phyloP scores from a whole-genome alignment of 257 asterid genomes.

The Solanum peruvianum region DNA sequence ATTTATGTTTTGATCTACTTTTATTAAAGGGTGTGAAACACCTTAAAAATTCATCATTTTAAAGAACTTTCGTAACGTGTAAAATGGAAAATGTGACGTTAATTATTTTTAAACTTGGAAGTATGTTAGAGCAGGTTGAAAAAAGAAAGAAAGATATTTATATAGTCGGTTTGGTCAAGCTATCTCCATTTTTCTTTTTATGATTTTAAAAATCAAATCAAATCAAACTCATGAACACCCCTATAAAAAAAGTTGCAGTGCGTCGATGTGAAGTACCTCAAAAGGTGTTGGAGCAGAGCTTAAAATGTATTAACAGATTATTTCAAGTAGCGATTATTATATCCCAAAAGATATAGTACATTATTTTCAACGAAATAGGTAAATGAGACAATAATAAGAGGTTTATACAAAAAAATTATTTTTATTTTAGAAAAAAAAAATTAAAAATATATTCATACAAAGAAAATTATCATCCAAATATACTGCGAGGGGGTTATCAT shows the following conservation, averaged over 20 bases:
- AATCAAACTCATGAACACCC: neutral
- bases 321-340: neutral
- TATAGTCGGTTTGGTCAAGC: too few relatives aligned
- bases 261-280: neutral
- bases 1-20: too few relatives aligned
- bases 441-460: neutral
- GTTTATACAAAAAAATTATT: too few relatives aligned
- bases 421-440: neutral
- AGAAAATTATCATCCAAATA: neutral
- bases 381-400: neutral
- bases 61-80: too few relatives aligned
- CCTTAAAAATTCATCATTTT: too few relatives aligned
- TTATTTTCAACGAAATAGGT: neutral
- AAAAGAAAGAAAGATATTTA: neutral
- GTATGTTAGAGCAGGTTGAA: neutral
- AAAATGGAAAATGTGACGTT: neutral
- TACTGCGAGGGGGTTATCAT: neutral
- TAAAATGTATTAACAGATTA: neutral
- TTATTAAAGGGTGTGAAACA: too few relatives aligned
- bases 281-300: neutral
- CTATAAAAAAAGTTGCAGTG: neutral
- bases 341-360: neutral
- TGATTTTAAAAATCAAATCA: neutral
- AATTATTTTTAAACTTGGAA: neutral
- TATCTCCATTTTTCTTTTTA: too few relatives aligned